phyloP scores from a whole-genome alignment of 495 filamentous ascomycete species.

The Usnea hakonensis region DNA sequence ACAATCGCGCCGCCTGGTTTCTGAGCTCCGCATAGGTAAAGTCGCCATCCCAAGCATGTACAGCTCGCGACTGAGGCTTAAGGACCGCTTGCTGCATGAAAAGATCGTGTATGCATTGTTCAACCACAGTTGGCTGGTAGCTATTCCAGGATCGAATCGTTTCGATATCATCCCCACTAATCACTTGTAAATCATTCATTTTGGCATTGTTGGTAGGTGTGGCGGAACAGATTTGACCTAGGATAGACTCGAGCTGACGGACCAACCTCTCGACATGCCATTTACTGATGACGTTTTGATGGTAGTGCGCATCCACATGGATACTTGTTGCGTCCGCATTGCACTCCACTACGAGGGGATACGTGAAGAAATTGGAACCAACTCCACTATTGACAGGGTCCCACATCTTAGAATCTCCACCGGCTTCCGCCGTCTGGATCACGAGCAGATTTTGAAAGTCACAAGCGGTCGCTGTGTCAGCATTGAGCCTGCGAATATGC shows the following conservation, averaged over 20 bases:
- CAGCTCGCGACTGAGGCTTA: conserved; percentile 21
- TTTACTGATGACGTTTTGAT: conserved; percentile 37
- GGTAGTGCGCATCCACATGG: conserved; percentile 54
- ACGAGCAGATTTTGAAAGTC: conserved; percentile 41
- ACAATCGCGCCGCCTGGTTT: conserved; percentile 30
- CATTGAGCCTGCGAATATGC: conserved; percentile 43
- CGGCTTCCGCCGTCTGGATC: conserved; percentile 32
- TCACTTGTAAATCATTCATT: conserved; percentile 34
- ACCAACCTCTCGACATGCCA: conserved; percentile 40
- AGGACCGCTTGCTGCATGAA: conserved; percentile 14
- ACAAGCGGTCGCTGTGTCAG: conserved; percentile 44
- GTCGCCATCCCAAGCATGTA: conserved; percentile 42
- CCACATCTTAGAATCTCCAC: conserved; percentile 13
- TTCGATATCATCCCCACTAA: conserved; percentile 33
- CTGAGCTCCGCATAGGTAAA: conserved; percentile 45
- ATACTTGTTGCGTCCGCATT: conserved; percentile 42
- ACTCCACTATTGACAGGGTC: conserved; percentile 12
- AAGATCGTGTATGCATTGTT: conserved; percentile 22
- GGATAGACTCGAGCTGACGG: conserved; percentile 35
- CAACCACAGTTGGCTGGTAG: conserved; percentile 28
- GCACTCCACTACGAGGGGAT: conserved; percentile 44
- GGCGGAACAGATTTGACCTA: conserved; percentile 24
- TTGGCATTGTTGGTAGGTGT: conserved; percentile 20
- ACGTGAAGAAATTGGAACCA: conserved; percentile 42
- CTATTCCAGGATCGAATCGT: conserved; percentile 38